Base-by-base conservation (phyloP, 2,329 filamentous ascomycete species). In the Lecanoromycetidae sp. region DNA sequence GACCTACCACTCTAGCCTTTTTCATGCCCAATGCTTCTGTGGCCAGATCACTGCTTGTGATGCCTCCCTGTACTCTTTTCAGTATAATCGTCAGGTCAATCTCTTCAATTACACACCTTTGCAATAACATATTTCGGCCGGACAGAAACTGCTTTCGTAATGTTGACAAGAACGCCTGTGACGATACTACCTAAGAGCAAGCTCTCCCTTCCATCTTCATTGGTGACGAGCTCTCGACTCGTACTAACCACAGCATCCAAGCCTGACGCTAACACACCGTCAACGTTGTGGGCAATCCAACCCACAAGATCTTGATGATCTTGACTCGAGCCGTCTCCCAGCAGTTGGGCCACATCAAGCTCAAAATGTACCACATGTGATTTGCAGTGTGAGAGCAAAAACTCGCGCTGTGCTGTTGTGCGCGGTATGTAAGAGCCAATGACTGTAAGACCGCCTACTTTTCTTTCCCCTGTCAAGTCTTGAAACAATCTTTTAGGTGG, bases 241-340 rank as follows among this genome's bases (percentile, higher is more conserved):
- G 76, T 79, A 75, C 79, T 79, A 27, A 79, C 61, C 0, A 79
- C 61, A 1, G 76, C 72, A 41, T 79, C 75, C 30, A 68, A 63
- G 0, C 73, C 72, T 2, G 61, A 53, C 2, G 56, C 53, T 5
- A 78, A 64, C 34, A 67, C 54, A 0, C 59, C 46, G 1, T 70
- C 66, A 0, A 68, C 66, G 1, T 58, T 52, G 0, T 57, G 46
- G 1, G 67, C 55, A 0, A 70, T 62, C 17, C 67, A 0, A 62
- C 66, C 0, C 4, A 41, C 17, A 12, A 41, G 17, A 34, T 34
- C 32, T 17, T 17, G 9, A 15, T 19, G 32, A 10, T 25, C 22
- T 41, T 29, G n/a, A 10, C 29, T 26, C 12, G 23, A 17, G 23
- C 29, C 38, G 12, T 29, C 17, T 10, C 27, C 19, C 2, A 41